These are phyloP conservation scores for Poronia punctata DNA, from an alignment of 495 filamentous ascomycete species.

Conservation along the genomic window DNA sequence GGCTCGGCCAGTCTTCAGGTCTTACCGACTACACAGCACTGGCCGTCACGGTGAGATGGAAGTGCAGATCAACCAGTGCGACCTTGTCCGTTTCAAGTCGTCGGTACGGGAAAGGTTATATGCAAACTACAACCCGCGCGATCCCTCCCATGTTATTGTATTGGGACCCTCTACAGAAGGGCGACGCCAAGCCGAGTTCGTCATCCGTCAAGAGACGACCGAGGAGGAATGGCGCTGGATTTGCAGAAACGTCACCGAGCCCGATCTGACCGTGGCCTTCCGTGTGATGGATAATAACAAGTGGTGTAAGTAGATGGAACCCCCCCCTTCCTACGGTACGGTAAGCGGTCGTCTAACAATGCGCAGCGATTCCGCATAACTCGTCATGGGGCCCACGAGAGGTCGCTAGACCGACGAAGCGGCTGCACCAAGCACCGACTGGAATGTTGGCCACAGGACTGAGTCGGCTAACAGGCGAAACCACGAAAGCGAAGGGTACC, in stretches of 20 bases:
- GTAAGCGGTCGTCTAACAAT: constrained; percentile 1
- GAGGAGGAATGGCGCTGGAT: constrained; percentile 20
- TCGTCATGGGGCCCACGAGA: constrained; percentile 4
- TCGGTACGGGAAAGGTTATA: constrained; percentile 2
- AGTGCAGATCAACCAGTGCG: neutral
- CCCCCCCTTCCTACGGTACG: neutral
- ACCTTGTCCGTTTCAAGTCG: neutral
- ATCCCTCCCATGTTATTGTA: constrained; percentile 2
- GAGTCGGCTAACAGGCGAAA: too few relatives aligned
- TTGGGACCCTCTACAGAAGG: constrained; percentile 6
- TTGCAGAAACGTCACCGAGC: constrained; percentile 15
- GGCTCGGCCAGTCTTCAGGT: constrained; percentile 1
- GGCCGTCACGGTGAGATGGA: neutral
- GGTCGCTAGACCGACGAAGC: too few relatives aligned
- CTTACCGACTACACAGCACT: neutral
- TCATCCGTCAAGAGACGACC: constrained; percentile 10
- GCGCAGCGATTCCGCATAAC: constrained; percentile 3
- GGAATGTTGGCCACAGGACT: too few relatives aligned
- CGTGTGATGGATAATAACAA: constrained; percentile 4
- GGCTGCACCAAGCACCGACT: neutral
- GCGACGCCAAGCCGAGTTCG: constrained; percentile 9
- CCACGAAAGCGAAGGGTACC: too few relatives aligned
- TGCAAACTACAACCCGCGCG: neutral
- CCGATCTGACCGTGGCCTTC: constrained; percentile 12
- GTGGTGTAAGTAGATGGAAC: constrained; percentile 17